Evolutionary conservation across 495 filamentous ascomycete species (phyloP), one percentile per base, ranked within the genome.

Genomic region (Pyronema omphalodes): DNA sequence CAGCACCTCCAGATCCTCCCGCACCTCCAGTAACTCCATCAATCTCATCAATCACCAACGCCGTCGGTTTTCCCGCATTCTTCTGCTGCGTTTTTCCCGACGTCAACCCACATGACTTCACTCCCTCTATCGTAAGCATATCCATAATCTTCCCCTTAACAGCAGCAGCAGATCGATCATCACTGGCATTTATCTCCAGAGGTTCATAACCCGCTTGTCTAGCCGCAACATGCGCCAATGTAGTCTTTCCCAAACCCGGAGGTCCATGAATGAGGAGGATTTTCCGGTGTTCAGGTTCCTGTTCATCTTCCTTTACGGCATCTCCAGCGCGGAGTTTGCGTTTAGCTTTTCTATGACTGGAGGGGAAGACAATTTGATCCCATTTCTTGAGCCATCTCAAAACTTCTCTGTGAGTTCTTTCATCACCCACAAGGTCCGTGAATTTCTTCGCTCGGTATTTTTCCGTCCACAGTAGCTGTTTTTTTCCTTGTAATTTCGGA

Each of bases 141-240:
- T 93, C 88, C 53, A 81, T 74, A 47, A 98, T 94, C 36, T 87
- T 75, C 7, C 84, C 87, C 64, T 84, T 88, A 35, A 98, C 93
- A 12, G 96, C 85, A 46, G 79, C 73, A 34, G 71, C 70, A 61
- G 79, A 84, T 44, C 84, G 71, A 58, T 88, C 85, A 60, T 89
- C 84, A 56, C 81, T 86, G 12, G 85, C 84, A 58, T 89, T 89
- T 66, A 89, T 86, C 66, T 89, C 84, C 55, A 94, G 74, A 3
- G 93, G 83, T 60, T 95, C 89, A 63, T 95, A 98, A 14, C 91
- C 91, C 11, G 91, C 89, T 63, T 98, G 91, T 59, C 73, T 79
- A 0, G 91, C 91, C 65, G 91, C 95, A 7, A 98, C 91, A 68
- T 98, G 91, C 1, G 91, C 93, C 34, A 98, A 67, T 0, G 91